phyloP scores from a whole-genome alignment of 208 protist species.

The Trypanosoma cruzi region DNA sequence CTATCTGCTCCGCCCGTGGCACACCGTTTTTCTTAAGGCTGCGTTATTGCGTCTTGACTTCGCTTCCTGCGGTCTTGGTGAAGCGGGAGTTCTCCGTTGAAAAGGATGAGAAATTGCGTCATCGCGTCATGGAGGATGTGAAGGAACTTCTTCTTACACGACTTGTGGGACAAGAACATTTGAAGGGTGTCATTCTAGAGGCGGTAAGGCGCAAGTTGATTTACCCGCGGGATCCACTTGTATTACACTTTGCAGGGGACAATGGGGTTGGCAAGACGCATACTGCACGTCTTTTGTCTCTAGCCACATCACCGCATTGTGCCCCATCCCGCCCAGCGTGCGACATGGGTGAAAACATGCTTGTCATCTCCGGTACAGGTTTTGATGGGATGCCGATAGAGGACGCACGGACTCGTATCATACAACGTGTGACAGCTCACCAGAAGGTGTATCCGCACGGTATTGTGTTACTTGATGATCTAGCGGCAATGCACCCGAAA shows the following conservation, averaged over 20 bases:
- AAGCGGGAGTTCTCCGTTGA: conserved; percentile 58
- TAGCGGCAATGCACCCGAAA: conserved; percentile 57
- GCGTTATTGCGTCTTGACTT: conserved; percentile 42
- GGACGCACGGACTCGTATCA: conserved; percentile 32
- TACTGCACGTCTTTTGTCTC: conserved; percentile 64
- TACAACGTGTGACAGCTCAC: conserved; percentile 49
- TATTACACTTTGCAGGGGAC: conserved; percentile 83
- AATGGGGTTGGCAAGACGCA: conserved; percentile 84
- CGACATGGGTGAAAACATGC: conserved; percentile 63
- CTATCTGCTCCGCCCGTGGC: conserved; percentile 38
- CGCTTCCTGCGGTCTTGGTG: conserved; percentile 13
- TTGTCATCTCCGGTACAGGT: conserved; percentile 63
- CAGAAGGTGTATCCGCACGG: conserved; percentile 63
- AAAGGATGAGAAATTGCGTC: conserved; percentile 38
- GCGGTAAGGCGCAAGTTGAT: conserved; percentile 64
- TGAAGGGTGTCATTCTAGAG: conserved; percentile 43
- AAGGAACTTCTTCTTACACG: conserved; percentile 48
- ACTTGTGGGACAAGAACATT: conserved; percentile 60
- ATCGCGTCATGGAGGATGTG: conserved; percentile 37
- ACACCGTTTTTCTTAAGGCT: conserved; percentile 28
- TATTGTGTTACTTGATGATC: conserved; percentile 80
- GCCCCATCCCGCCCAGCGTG: conserved; percentile 35
- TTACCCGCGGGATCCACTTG: conserved; percentile 55
- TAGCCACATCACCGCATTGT: conserved; percentile 51
- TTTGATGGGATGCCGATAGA: conserved; percentile 46